phyloP scores from a whole-genome alignment of 2,329 filamentous ascomycete species.

The Scytalidium lignicola region DNA sequence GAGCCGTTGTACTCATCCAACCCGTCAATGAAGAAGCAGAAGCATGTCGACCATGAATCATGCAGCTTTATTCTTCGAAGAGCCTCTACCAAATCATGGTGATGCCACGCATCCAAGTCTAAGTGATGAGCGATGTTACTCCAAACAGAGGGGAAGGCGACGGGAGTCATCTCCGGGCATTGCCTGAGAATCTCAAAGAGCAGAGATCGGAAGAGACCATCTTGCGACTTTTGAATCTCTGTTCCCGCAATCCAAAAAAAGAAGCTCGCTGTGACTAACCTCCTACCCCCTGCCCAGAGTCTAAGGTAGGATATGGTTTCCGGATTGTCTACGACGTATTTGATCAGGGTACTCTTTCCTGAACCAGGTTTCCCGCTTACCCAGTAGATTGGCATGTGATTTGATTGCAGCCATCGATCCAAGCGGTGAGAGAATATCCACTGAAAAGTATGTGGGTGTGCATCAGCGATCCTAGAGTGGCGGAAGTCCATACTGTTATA shows the following conservation, averaged over 20 bases:
- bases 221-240: conserved; percentile 17
- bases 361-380: conserved; percentile 5
- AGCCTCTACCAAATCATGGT: too few relatives aligned
- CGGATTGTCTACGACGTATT: conserved; percentile 1
- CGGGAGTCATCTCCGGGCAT: too few relatives aligned
- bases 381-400: conserved; percentile 3
- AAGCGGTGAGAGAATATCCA: conserved; percentile 5
- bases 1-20: conserved; percentile 15
- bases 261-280: conserved; percentile 2
- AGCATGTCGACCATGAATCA: too few relatives aligned
- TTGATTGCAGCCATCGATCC: neutral
- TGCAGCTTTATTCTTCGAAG: too few relatives aligned
- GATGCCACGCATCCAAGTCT: too few relatives aligned
- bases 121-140: too few relatives aligned
- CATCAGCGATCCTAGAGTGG: neutral
- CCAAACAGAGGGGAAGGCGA: too few relatives aligned
- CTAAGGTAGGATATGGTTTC: neutral
- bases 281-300: neutral
- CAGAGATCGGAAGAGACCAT: conserved; percentile 17
- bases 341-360: conserved; percentile 5
- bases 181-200: conserved; percentile 11
- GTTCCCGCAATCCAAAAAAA: conserved; percentile 21
- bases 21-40: conserved; percentile 16
- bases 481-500: too few relatives aligned
- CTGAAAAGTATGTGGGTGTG: conserved; percentile 7